Conservation (phyloP, 1,284 basidiomycete genomes). For the Ustanciosporium gigantosporum region DNA sequence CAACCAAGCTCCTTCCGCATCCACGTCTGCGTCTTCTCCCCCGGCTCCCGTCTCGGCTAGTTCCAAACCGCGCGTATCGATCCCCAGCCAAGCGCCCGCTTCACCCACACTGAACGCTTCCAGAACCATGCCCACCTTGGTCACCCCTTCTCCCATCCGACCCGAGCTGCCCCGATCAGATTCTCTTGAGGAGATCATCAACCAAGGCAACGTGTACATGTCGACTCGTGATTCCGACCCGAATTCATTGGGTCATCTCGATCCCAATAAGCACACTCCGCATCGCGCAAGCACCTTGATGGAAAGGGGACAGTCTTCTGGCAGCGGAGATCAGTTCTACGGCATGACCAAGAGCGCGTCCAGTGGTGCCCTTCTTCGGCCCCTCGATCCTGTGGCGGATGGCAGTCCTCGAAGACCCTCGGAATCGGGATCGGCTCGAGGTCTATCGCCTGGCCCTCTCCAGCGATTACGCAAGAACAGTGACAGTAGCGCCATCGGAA, state of each 20-base stretch:
- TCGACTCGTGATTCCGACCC: constrained; percentile 4
- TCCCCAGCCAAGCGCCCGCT: not conserved
- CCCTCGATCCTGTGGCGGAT: constrained; percentile 12
- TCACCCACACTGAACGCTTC: constrained; percentile 19
- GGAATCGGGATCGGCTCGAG: constrained; percentile 13
- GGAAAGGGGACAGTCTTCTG: constrained; percentile 7
- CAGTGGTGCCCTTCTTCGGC: constrained; percentile 20
- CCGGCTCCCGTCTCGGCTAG: not conserved
- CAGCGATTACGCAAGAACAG: constrained; percentile 41
- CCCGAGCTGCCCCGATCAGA: constrained; percentile 29
- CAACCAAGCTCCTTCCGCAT: not conserved
- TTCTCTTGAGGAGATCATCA: constrained; percentile 38
- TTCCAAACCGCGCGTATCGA: not conserved
- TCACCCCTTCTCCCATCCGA: constrained; percentile 34
- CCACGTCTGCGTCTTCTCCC: not conserved
- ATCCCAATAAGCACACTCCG: not conserved
- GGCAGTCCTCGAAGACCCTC: constrained; percentile 29
- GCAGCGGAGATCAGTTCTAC: not conserved
- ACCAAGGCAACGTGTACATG: constrained; percentile 16
- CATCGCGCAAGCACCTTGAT: constrained; percentile 23
- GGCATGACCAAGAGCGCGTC: constrained; percentile 34
- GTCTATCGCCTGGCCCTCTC: constrained; percentile 13
- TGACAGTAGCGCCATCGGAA: constrained; percentile 27
- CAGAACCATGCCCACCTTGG: constrained; percentile 27
- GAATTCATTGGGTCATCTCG: not conserved